Conservation (phyloP, 2,329 filamentous ascomycete species). For the Herpotrichia juniperi region DNA sequence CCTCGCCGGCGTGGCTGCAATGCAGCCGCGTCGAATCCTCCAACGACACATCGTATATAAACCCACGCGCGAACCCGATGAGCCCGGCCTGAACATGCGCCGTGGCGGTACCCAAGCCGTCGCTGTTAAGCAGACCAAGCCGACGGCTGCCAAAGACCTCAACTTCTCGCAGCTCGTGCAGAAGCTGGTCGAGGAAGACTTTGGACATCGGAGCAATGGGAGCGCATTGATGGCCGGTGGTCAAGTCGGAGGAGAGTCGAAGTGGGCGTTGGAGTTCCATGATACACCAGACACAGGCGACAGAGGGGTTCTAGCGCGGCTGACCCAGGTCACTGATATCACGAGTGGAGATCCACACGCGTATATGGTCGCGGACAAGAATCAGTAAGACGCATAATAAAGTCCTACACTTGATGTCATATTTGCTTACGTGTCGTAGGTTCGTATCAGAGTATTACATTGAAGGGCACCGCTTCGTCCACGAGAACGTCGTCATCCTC, state of each 20-base stretch:
- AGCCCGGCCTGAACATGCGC: slow-evolving; percentile 42
- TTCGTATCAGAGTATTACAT: slow-evolving; percentile 64
- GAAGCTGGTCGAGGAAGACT: slow-evolving; percentile 45
- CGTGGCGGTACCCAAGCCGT: slow-evolving; percentile 47
- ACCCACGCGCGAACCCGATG: slow-evolving; percentile 55
- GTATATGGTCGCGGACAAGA: slow-evolving; percentile 60
- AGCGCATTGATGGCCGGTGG: slow-evolving; percentile 27
- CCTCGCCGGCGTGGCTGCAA: slow-evolving; percentile 65
- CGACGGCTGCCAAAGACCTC: slow-evolving; percentile 51
- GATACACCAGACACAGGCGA: slow-evolving; percentile 57
- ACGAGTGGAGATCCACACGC: slow-evolving; percentile 56
- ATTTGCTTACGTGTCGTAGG: slow-evolving; percentile 44
- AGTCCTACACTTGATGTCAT: not conserved
- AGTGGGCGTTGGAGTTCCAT: slow-evolving; percentile 48
- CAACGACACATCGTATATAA: slow-evolving; percentile 66
- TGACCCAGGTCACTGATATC: slow-evolving; percentile 57
- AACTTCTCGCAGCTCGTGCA: slow-evolving; percentile 61
- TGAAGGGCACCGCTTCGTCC: slow-evolving; percentile 63
- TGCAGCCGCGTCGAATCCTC: slow-evolving; percentile 61
- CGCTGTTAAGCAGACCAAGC: slow-evolving; percentile 31
- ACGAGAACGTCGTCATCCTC: slow-evolving; percentile 62
- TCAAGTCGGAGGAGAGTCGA: slow-evolving; percentile 28
- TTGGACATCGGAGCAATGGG: slow-evolving; percentile 23
- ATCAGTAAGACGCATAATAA: slow-evolving; percentile 51
- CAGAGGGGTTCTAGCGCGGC: slow-evolving; percentile 59